Evolutionary conservation across 2,329 filamentous ascomycete genomes (phyloP), one percentile per base, ranked within the genome.

Genomic region (Pseudocercospora pini-densiflorae): DNA sequence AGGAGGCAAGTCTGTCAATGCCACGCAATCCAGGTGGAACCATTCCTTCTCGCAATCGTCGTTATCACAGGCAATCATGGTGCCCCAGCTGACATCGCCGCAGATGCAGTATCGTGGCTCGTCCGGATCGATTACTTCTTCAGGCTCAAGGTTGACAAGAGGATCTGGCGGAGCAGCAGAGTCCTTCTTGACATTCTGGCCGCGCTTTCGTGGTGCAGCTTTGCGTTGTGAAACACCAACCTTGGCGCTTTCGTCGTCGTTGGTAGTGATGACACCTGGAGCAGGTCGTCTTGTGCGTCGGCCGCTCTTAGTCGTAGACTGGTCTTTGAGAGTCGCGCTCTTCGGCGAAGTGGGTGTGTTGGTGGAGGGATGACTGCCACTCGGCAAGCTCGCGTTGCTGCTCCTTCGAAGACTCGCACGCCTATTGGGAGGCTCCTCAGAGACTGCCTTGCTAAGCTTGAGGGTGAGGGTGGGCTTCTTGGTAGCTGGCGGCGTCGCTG

Each of bases 21-120:
- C 88, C 5, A 95, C 90, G 74, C 92, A 95, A 69, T 89, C 88
- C 47, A 95, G 84, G 76, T 95, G 92, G 77, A 94, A 95, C 92
- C 92, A 95, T 78, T 94, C 91, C 69, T 88, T 88, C 72, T 92
- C 89, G 80, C 92, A 95, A 81, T 92, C 89, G 53, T 87, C 83
- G 73, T 93, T 93, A 74, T 94, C 92, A 79, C 92, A 95, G 67
- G 88, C 87, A 76, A 95, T 92, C 92, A 95, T 95, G 21, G 86
- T 89, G 61, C 92, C 92, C 76, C 90, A 94, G 77, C 90, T 93
- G 61, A 95, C 90, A 65, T 92, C 84, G 72, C 92, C 90, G 78
- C 92, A 95, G 62, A 90, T 78, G 75, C 92, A 95, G 78, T 95
- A 95, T 68, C 87, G 83, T 49, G 89, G 86, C 81, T 95, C 92